Base-by-base conservation (phyloP, 768 basidiomycete genomes). In the Tulasnella sp. region DNA sequence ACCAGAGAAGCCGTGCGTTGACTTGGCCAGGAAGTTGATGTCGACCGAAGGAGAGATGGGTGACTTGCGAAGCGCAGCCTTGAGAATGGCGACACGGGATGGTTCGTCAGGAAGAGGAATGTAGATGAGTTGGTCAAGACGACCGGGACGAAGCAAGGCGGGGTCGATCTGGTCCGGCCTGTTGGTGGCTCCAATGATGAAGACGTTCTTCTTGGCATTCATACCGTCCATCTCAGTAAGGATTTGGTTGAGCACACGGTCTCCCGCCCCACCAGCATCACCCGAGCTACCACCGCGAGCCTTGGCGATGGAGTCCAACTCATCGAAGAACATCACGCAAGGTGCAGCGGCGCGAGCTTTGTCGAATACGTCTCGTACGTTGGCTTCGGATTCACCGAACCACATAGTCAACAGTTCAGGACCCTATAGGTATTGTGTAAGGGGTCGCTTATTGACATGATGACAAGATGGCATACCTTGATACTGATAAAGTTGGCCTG, bases 261-360 rank as follows among this genome's bases (percentile, higher is more conserved):
- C 96, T 35, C 94, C 85, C 11, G 96, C 94, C 61, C 96, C 96
- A 62, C 96, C 96, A 54, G 73, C 96, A 71, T 98, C 96, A 36
- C 92, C 92, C 7, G 76, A 72, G 2, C 79, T 77, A 19, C 81
- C 79, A 61, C 96, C 96, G 72, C 96, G 89, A 52, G 92, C 81
- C 75, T 98, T 98, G 43, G 96, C 96, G 66, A 99, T 98, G 14
- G 94, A 96, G 70, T 99, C 96, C 69, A 99, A 77, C 71, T 99
- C 96, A 66, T 99, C 96, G 73, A 99, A 99, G 87, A 99, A 99
- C 91, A 99, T 96, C 64, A 99, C 96, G 68, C 96, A 98, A 55
- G 96, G 96, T 25, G 96, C 94, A 6, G 96, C 96, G 15, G 96
- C 96, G 64, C 96, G 89, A 29, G 96, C 96, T 74, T 98, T 98